Base-by-base conservation (phyloP, 176 grass and related monocot genomes). In the Triticum timopheevii region DNA sequence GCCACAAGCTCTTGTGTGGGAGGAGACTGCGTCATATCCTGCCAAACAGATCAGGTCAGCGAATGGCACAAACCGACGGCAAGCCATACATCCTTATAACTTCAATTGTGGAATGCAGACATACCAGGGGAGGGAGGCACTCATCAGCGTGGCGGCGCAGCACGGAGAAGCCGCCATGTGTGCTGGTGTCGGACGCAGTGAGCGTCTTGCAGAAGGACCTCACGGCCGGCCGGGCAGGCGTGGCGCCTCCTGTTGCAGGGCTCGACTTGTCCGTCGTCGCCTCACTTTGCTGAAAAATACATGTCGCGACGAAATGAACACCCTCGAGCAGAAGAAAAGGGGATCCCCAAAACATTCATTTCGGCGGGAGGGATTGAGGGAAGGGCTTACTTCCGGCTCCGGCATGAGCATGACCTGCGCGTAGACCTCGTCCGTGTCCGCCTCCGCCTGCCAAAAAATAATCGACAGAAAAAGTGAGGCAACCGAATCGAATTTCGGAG, bases 191-290 rank as follows among this genome's bases (percentile, higher is more conserved):
- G 8, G 95, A 97, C 0, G 95, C 95, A 0, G 95, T 97, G 34
- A 97, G 87, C n/a, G 95, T 93, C 87, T 97, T 97, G 89, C 93
- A 97, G 87, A 97, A 97, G 6, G 95, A 97, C 61, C 92, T 75
- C 34, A 97, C 95, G 2, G 82, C 69, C 3, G 89, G 84, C 86
- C 87, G 86, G 28, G 67, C 59, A 61, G 50, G 82, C 20, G 59
- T 7, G 9, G 84, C 10, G 6, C 65, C 65, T 69, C 6, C 49
- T 52, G 84, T 1, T 3, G 61, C 73, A 50, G 87, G 45, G 15
- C 42, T 88, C 10, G 52, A 39, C 73, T 97, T 97, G 34, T 94
- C 92, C 44, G 58, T 61, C 13, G 49, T 52, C 49, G 72, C 33
- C 38, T 93, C 90, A 28, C 47, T 93, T 79, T 91, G 78, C 95